Conservation (phyloP, 2,329 filamentous ascomycete species). For the Aspergillus japonicus region DNA sequence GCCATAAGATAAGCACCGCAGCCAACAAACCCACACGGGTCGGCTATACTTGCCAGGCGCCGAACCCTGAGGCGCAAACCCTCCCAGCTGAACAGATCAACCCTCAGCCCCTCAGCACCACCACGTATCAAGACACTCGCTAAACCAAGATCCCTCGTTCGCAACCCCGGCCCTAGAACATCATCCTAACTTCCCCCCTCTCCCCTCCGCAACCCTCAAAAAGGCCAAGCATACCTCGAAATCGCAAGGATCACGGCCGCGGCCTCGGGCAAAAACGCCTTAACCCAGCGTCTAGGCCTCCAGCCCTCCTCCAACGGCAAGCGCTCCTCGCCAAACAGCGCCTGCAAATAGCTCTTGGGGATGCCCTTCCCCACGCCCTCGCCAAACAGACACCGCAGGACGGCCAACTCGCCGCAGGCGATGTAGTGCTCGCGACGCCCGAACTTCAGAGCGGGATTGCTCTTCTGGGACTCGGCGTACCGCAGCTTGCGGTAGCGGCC, state of each 20-base stretch:
- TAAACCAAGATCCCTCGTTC: too few species aligned
- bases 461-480: conserved; percentile 9
- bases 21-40: background rate
- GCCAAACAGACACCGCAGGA: conserved; percentile 13
- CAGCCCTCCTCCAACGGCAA: conserved; percentile 20
- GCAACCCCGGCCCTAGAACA: too few species aligned
- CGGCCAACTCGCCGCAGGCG: conserved; percentile 15
- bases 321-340: conserved; percentile 17
- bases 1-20: background rate
- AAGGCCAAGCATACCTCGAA: conserved; percentile 17
- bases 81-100: too few species aligned
- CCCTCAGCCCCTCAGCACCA: too few species aligned
- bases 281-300: conserved; percentile 11
- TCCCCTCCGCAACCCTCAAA: background rate
- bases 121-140: too few species aligned
- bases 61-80: background rate
- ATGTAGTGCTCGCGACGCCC: conserved; percentile 8
- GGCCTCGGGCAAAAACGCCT: conserved; percentile 12
- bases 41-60: background rate
- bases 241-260: conserved; percentile 4
- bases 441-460: conserved; percentile 10
- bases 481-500: conserved; percentile 13
- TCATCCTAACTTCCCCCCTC: background rate
- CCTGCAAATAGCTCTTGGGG: conserved; percentile 14
- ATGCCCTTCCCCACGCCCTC: conserved; percentile 9